phyloP scores from a whole-genome alignment of 192 early-diverging fungal species.

The Chytriomyces confervae region DNA sequence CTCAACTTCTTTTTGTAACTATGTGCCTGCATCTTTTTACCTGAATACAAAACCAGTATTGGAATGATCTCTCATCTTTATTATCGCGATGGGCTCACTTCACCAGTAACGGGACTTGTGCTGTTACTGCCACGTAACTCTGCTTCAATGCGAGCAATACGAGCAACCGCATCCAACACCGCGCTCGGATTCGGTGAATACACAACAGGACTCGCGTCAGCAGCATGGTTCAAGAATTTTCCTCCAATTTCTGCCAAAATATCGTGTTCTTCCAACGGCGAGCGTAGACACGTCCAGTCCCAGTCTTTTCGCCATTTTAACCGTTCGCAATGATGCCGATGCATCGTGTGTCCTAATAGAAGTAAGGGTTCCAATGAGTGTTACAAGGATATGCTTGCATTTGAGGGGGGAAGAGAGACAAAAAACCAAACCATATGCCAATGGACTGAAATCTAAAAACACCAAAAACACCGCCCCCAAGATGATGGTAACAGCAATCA shows the following conservation, averaged over 20 bases:
- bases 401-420: background rate
- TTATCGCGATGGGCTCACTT: too few relatives aligned
- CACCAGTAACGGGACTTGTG: too few relatives aligned
- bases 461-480: constrained; percentile 62
- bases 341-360: background rate
- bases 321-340: constrained; percentile 64
- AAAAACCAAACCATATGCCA: constrained; percentile 73
- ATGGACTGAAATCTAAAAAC: constrained; percentile 72
- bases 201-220: too few relatives aligned
- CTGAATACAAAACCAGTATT: too few relatives aligned
- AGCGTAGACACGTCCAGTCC: constrained; percentile 75
- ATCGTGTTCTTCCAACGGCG: constrained; percentile 16
- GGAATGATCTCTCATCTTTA: too few relatives aligned
- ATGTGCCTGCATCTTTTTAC: too few relatives aligned
- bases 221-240: too few relatives aligned
- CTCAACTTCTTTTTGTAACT: too few relatives aligned
- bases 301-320: constrained; percentile 79
- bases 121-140: too few relatives aligned
- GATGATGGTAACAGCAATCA: constrained; percentile 55
- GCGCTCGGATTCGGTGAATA: too few relatives aligned
- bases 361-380: background rate
- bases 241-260: background rate
- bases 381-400: background rate
- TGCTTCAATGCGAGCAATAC: too few relatives aligned
- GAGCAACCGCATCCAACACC: too few relatives aligned